phyloP scores from a whole-genome alignment of 148 eudicot species.

The Suaeda aralocaspica region DNA sequence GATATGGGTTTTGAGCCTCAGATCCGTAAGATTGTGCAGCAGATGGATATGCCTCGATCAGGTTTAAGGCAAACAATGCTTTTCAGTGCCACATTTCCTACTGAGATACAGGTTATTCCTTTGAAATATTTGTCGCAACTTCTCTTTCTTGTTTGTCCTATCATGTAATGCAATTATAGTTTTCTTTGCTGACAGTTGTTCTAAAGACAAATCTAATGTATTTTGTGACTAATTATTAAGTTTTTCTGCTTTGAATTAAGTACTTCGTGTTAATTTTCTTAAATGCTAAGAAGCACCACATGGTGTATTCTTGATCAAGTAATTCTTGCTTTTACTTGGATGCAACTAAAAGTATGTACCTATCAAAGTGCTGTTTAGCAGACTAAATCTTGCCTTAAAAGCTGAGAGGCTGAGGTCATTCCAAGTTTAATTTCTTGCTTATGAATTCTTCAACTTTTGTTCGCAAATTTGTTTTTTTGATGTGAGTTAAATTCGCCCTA shows the following conservation, averaged over 20 bases:
- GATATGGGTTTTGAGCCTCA: slow-evolving; percentile 97
- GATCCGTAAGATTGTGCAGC: slow-evolving; percentile 74
- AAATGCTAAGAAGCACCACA: neutral
- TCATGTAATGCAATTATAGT: neutral
- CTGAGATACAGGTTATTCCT: slow-evolving; percentile 67
- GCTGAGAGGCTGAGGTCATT: neutral
- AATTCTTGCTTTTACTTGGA: neutral
- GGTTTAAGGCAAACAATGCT: slow-evolving; percentile 88
- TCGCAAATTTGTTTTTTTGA: too few relatives aligned
- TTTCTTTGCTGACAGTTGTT: neutral
- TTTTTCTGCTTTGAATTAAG: neutral
- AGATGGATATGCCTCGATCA: slow-evolving; percentile 73
- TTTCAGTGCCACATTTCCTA: slow-evolving; percentile 91
- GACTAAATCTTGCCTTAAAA: neutral
- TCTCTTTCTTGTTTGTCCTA: neutral
- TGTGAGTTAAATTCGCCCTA: neutral
- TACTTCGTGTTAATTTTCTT: neutral
- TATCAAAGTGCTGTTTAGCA: neutral
- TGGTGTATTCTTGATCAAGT: neutral
- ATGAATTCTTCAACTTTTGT: neutral
- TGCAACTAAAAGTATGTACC: neutral
- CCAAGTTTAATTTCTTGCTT: neutral
- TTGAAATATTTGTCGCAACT: neutral
- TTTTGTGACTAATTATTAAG: too few relatives aligned
- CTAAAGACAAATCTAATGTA: neutral